Evolutionary conservation across 2,329 filamentous ascomycete genomes (phyloP).

Genomic region (Aspergillus unguis): DNA sequence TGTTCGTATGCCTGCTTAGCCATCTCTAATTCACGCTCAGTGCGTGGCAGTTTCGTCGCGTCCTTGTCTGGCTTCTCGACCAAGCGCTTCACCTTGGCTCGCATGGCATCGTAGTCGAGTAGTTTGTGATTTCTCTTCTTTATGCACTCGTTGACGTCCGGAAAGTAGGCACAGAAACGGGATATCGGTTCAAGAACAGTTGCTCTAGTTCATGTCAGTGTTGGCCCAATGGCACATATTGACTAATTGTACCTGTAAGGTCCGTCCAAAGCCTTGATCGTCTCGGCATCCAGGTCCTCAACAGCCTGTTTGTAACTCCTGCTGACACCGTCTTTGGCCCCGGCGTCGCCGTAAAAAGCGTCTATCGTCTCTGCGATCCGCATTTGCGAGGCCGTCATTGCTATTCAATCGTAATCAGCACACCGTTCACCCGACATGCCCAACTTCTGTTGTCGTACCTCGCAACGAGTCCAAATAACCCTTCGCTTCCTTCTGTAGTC

Average conservation of each 20-base stretch:
- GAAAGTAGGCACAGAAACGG: conserved; percentile 96
- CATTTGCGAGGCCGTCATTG: conserved; percentile 98
- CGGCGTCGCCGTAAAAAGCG: conserved; percentile 96
- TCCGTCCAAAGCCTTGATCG: conserved; percentile 95
- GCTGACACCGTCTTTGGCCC: conserved; percentile 90
- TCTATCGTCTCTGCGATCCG: conserved; percentile 73
- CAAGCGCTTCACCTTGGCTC: conserved; percentile 93
- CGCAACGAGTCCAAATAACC: conserved; percentile 94
- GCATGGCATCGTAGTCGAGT: conserved; percentile 94
- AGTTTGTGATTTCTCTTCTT: conserved; percentile 99
- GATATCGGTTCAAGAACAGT: conserved; percentile 95
- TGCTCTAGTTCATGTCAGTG: conserved; percentile 50
- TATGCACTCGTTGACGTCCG: conserved; percentile 98
- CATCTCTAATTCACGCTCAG: conserved; percentile 95
- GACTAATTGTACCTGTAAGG: conserved; percentile 67
- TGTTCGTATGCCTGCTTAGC: conserved; percentile 91
- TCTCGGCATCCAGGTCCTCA: conserved; percentile 95
- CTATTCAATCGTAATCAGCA: conserved; percentile 43
- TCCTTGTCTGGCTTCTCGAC: conserved; percentile 99
- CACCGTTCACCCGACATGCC: background rate
- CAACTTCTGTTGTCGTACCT: conserved; percentile 53
- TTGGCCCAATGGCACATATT: background rate
- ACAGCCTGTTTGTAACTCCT: conserved; percentile 98
- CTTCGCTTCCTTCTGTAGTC: conserved; percentile 95
- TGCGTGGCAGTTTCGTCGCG: conserved; percentile 88